Conservation (phyloP, 2,329 filamentous ascomycete genomes). For the Sphaerulina musiva region DNA sequence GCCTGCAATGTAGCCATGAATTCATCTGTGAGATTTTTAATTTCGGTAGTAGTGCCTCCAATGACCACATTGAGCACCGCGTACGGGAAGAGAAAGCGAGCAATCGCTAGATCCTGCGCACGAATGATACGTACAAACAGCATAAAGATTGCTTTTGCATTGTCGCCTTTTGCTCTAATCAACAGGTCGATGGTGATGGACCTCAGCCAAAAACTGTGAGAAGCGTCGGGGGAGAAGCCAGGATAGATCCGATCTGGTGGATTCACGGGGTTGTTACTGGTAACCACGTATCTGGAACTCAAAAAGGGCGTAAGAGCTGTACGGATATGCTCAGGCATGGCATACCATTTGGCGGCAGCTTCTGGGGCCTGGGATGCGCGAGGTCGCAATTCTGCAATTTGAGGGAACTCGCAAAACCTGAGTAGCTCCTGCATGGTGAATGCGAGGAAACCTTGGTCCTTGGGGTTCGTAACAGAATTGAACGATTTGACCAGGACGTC, state of each 20-base stretch:
- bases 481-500: slow-evolving; percentile 88
- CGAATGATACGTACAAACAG: slow-evolving; percentile 75
- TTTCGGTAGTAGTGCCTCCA: slow-evolving; percentile 60
- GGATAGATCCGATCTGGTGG: slow-evolving; percentile 54
- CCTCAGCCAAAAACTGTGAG: slow-evolving; percentile 76
- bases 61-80: slow-evolving; percentile 76
- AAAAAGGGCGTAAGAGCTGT: slow-evolving; percentile 85
- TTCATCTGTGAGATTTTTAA: slow-evolving; percentile 62
- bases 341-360: slow-evolving; percentile 67
- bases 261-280: slow-evolving; percentile 32
- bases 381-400: slow-evolving; percentile 47
- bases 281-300: slow-evolving; percentile 72
- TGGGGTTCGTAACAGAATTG: slow-evolving; percentile 79
- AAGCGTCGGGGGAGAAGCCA: slow-evolving; percentile 61
- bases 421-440: slow-evolving; percentile 92
- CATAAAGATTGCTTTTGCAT: slow-evolving; percentile 70
- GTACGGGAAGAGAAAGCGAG: slow-evolving; percentile 84
- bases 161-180: slow-evolving; percentile 65
- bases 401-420: slow-evolving; percentile 65
- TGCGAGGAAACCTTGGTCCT: slow-evolving; percentile 82
- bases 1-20: slow-evolving; percentile 65
- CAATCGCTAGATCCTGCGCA: slow-evolving; percentile 77
- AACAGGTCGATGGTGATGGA: slow-evolving; percentile 75
- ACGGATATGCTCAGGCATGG: slow-evolving; percentile 68
- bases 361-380: slow-evolving; percentile 52